A percentile compares a stretch with the other conserved stretches of the same genome.
Evolutionary conservation across 306 rosid species (phyloP).

Genomic region (Comarum palustre): DNA sequence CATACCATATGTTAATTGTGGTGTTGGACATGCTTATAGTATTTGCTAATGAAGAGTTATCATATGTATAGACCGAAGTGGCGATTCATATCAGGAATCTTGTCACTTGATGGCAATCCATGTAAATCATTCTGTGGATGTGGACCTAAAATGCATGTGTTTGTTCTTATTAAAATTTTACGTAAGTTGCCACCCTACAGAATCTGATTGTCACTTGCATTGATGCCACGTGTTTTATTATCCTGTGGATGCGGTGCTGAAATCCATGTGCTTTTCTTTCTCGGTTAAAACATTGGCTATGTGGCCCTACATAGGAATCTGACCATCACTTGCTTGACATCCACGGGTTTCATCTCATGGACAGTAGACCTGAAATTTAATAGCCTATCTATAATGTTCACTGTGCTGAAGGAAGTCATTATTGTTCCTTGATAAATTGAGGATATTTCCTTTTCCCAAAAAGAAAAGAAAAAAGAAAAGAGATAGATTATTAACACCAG

Average conservation of each 20-base stretch:
- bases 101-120: neutral
- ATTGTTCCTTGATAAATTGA: conserved; percentile 7
- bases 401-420: neutral
- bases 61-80: neutral
- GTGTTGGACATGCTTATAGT: neutral
- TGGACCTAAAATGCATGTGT: neutral
- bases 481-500: neutral
- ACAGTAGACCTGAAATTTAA: neutral
- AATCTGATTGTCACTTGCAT: conserved; percentile 2
- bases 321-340: neutral
- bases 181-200: neutral
- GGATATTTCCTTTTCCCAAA: neutral
- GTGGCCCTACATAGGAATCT: conserved; percentile 4
- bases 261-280: neutral
- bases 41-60: neutral
- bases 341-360: conserved; percentile 12
- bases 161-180: neutral
- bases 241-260: neutral
- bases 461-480: neutral
- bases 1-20: neutral
- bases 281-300: neutral
- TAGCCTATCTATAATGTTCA: neutral
- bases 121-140: neutral
- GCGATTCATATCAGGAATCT: neutral
- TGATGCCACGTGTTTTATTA: neutral